Conservation (phyloP, 179 eudicot species). For the Silene vulgaris region DNA sequence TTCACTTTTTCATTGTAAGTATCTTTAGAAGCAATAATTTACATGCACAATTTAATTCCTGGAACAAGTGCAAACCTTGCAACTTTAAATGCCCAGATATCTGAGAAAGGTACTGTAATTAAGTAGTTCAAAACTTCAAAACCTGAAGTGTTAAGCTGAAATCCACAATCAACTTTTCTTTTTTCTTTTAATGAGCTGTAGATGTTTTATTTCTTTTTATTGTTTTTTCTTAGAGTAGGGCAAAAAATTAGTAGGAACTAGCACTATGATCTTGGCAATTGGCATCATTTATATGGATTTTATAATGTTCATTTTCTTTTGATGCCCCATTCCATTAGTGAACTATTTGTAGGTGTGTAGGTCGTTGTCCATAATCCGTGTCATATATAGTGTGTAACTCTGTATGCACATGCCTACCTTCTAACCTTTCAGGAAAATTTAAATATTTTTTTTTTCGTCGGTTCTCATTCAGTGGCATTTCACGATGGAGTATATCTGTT, state of each 20-base stretch:
- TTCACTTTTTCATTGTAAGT: not conserved
- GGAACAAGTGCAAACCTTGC: not conserved
- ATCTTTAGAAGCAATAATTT: not conserved
- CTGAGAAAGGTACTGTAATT: not conserved
- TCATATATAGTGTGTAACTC: not conserved
- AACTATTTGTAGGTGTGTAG: not conserved
- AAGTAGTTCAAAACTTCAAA: not conserved
- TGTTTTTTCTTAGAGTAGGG: not conserved
- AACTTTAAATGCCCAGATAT: not conserved
- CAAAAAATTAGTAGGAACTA: not conserved
- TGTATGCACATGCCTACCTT: not conserved
- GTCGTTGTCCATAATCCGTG: not conserved
- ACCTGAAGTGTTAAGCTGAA: not conserved
- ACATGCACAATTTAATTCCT: not conserved
- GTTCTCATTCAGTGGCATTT: not conserved
- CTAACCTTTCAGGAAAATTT: not conserved
- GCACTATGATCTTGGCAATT: not conserved
- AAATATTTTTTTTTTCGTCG: not conserved
- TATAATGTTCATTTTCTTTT: not conserved
- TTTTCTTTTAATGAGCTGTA: too few species aligned
- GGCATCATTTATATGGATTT: not conserved
- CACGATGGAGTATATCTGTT: not conserved
- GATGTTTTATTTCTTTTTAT: not conserved
- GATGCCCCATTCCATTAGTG: too few species aligned
- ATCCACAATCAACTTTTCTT: not conserved